These are phyloP conservation scores for Zymoseptoria pseudotritici DNA, from an alignment of 2,329 filamentous ascomycete species.

Conservation along the genomic window DNA sequence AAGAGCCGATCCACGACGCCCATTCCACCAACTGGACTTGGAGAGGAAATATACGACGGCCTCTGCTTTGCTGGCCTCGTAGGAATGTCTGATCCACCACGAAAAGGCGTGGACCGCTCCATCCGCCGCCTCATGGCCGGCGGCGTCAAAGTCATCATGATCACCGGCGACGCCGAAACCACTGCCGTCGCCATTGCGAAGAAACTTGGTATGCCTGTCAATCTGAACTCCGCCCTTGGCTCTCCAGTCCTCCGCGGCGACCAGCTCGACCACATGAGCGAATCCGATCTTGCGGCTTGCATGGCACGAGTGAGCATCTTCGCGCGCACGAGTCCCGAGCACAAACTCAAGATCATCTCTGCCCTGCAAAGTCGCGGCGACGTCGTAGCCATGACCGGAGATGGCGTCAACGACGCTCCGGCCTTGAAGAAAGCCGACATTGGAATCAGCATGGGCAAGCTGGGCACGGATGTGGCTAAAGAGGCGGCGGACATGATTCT, in stretches of 20 bases:
- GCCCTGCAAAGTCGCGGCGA: constrained; percentile 88
- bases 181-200: constrained; percentile 90
- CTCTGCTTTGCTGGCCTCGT: constrained; percentile 87
- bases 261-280: constrained; percentile 87
- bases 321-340: constrained; percentile 89
- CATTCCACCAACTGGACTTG: not conserved
- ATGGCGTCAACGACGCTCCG: constrained; percentile 95
- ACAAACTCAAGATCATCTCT: constrained; percentile 94
- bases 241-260: constrained; percentile 76
- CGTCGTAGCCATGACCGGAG: constrained; percentile 97
- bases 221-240: constrained; percentile 50
- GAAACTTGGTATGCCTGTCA: constrained; percentile 89
- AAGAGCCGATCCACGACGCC: not conserved
- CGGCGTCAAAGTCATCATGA: constrained; percentile 97
- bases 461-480: constrained; percentile 95
- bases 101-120: constrained; percentile 80
- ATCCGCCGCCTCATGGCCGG: constrained; percentile 87
- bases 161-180: constrained; percentile 91
- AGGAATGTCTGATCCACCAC: constrained; percentile 93
- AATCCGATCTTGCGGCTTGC: constrained; percentile 72
- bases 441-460: constrained; percentile 90
- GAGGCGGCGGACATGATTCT: constrained; percentile 92
- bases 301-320: constrained; percentile 91
- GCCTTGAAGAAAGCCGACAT: constrained; percentile 96
- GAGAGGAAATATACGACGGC: constrained; percentile 69